Base-by-base conservation (phyloP, 108 stramenopile species). In the Nitzschia putrida region DNA sequence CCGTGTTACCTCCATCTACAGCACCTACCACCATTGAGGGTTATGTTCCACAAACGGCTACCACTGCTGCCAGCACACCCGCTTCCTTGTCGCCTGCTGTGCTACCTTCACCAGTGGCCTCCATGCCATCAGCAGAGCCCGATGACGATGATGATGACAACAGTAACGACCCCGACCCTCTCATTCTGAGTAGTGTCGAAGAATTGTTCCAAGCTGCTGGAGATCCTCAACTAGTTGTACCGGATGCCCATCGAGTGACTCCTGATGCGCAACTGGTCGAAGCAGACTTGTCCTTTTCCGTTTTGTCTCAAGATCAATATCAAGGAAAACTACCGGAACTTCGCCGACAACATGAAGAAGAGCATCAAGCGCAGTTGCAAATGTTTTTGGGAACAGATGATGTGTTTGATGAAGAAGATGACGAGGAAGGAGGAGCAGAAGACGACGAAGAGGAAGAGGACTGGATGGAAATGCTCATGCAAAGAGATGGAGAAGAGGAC, bases 261-360 rank as follows among this genome's bases (percentile, higher is more conserved):
- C 34, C 22, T 16, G 68, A 69, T 23, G 23, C 72, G 3, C 38
- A 79, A 50, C 11, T 74, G 51, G 61, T 80, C 40, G 83, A 83
- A 61, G 78, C 79, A 7, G 57, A 83, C 38, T 52, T 83, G 29
- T 40, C 71, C 8, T 83, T 83, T 74, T 74, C 69, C 8, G 79
- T 80, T 50, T 79, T 83, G 76, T 61, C 79, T 0, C 37, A 70
- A 37, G 76, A 77, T 23, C 72, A 83, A 41, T 83, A 74, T 53
- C 54, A 76, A 13, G 68, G 40, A 0, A 56, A 66, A 18, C 16
- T 76, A 39, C 23, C 57, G 23, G 25, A 76, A 29, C 38, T 61
- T 13, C 68, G 61, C 37, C 45, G 69, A 25, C 24, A 79, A 23
- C 61, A 74, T 7, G 68, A 69, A 45, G 54, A 67, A 38, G 72